phyloP scores from a whole-genome alignment of 2,329 filamentous ascomycete species.

The Aphanocladium album region DNA sequence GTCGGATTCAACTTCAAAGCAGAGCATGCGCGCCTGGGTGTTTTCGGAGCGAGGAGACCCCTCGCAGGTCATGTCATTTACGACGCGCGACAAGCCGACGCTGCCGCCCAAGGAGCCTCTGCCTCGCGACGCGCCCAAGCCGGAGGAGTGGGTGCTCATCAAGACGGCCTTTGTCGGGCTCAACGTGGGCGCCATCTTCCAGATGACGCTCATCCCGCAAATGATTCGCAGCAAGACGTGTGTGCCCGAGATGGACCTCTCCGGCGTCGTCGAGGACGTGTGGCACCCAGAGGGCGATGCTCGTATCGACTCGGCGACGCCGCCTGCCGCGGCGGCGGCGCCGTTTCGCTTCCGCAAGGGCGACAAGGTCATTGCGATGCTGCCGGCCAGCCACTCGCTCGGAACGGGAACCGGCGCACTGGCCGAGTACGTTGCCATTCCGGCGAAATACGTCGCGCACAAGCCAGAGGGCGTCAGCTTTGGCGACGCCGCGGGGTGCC shows the following conservation, averaged over 20 bases:
- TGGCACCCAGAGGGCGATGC: conserved; percentile 27
- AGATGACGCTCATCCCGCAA: conserved; percentile 36
- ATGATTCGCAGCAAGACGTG: conserved; percentile 30
- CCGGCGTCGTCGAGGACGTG: conserved; percentile 34
- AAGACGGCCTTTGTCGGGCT: conserved; percentile 39
- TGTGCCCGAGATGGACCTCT: conserved; percentile 40
- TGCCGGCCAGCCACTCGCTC: conserved; percentile 29
- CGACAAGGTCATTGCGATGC: conserved; percentile 33
- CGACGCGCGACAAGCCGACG: conserved; percentile 18
- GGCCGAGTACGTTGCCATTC: conserved; percentile 34
- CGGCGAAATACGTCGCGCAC: conserved; percentile 27
- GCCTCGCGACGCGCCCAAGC: conserved; percentile 22
- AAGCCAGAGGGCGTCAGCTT: conserved; percentile 27
- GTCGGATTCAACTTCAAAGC: background rate
- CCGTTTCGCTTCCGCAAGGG: conserved; percentile 24
- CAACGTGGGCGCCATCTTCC: conserved; percentile 39
- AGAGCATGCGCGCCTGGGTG: conserved; percentile 23
- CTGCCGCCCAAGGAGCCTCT: conserved; percentile 24
- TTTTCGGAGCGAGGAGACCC: conserved; percentile 26
- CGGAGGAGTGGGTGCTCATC: conserved; percentile 35
- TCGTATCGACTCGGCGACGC: no score
- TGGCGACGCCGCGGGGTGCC: conserved; percentile 32
- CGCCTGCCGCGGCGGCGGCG: background rate
- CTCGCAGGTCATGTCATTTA: conserved; percentile 23
- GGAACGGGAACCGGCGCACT: conserved; percentile 34